These are phyloP conservation scores for Fusarium goolgardi DNA, from an alignment of 2,329 filamentous ascomycete genomes.

Conservation along the genomic window DNA sequence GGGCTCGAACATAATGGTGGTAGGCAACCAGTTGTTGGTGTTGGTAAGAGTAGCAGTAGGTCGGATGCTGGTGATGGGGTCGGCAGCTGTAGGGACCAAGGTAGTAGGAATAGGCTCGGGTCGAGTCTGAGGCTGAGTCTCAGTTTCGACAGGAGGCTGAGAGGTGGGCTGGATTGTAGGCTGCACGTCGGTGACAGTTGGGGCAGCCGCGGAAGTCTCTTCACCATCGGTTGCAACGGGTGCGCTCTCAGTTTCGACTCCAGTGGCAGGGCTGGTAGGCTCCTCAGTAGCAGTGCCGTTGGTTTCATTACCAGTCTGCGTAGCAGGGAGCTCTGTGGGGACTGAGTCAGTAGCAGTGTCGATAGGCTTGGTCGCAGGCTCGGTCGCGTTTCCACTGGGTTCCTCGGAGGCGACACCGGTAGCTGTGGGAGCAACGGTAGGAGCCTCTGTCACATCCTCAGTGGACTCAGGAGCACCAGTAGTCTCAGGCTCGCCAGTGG, in stretches of 20 bases:
- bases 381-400: conserved; percentile 4
- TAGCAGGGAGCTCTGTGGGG: conserved; percentile 14
- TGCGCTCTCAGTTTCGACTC: conserved; percentile 13
- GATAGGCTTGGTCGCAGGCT: conserved; percentile 18
- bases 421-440: conserved; percentile 17
- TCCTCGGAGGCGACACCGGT: conserved; percentile 22
- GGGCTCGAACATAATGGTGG: conserved; percentile 69
- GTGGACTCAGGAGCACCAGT: conserved; percentile 17
- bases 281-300: conserved; percentile 33
- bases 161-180: conserved; percentile 31
- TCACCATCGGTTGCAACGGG: conserved; percentile 11
- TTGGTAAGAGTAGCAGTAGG: conserved; percentile 58
- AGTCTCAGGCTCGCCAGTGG: conserved; percentile 23
- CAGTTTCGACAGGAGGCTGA: conserved; percentile 22
- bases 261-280: conserved; percentile 17
- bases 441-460: conserved; percentile 10
- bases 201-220: conserved; percentile 15
- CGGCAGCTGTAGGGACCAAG: conserved; percentile 32
- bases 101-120: conserved; percentile 36
- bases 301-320: conserved; percentile 30
- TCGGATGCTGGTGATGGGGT: conserved; percentile 55
- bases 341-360: conserved; percentile 12
- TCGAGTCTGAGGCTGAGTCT: conserved; percentile 9
- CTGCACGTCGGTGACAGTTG: conserved; percentile 17
- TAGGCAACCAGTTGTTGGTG: conserved; percentile 64